Evolutionary conservation across 2,329 filamentous ascomycete genomes (phyloP).

Genomic region (Phialemoniopsis sp.): DNA sequence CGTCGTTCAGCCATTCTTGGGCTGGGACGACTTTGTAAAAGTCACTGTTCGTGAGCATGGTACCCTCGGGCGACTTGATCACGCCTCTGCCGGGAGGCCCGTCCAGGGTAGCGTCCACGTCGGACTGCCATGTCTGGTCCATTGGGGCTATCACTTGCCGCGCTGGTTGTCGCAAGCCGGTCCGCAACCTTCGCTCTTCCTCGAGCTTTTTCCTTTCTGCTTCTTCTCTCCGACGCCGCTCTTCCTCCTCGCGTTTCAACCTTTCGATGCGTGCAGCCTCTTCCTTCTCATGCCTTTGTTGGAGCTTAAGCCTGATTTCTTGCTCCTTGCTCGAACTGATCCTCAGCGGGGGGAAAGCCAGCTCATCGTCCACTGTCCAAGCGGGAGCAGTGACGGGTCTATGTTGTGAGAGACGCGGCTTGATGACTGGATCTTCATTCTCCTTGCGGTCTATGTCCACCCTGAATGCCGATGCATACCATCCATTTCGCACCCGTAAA

Average conservation of each 20-base stretch:
- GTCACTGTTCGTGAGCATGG: conserved; percentile 50
- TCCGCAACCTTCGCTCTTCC: conserved; percentile 10
- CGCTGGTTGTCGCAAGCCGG: conserved; percentile 18
- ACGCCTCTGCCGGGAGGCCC: conserved; percentile 28
- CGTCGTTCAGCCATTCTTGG: conserved; percentile 70
- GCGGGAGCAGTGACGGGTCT: too few species aligned
- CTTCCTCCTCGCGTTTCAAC: conserved; percentile 12
- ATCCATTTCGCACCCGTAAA: too few species aligned
- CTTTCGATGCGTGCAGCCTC: conserved; percentile 14
- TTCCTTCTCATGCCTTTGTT: conserved; percentile 8
- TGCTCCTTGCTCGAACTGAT: conserved; percentile 17
- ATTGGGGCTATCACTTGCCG: conserved; percentile 21
- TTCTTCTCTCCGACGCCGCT: conserved; percentile 7
- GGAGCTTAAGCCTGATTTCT: conserved; percentile 12
- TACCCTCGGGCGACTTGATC: conserved; percentile 42
- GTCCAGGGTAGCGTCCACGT: conserved; percentile 28
- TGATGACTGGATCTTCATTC: too few species aligned
- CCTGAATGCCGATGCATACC: too few species aligned
- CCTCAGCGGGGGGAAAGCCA: conserved; percentile 6
- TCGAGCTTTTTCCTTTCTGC: conserved; percentile 7
- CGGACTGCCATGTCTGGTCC: conserved; percentile 29
- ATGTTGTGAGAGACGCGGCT: too few species aligned
- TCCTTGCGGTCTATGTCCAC: too few species aligned
- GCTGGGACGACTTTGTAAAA: conserved; percentile 57
- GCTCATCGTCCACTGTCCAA: too few species aligned